A percentile compares a stretch with the other conserved stretches of the same genome.
Conservation (phyloP, 306 rosid species). For the Leucaena leucocephala region DNA sequence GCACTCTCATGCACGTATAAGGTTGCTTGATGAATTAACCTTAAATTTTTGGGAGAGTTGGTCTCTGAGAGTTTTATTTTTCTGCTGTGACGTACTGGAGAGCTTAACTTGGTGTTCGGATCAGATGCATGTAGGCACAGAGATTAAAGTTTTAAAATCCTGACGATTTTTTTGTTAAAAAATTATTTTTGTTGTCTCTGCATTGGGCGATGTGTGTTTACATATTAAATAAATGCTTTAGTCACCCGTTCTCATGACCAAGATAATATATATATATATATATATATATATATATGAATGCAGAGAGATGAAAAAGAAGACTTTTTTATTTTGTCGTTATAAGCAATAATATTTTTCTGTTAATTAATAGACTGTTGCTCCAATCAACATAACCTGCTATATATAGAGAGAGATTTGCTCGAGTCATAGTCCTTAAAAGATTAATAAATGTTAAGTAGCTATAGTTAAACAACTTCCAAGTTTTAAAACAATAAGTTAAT, state of each 20-base stretch:
- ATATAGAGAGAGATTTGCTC: no score
- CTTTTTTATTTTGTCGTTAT: constrained; percentile 17
- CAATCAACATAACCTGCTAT: background rate
- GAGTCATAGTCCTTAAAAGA: background rate
- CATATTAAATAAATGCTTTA: background rate
- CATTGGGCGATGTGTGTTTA: background rate
- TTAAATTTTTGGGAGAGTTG: background rate
- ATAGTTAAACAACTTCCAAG: background rate
- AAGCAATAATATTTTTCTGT: background rate
- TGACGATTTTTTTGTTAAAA: no score
- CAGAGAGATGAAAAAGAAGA: background rate
- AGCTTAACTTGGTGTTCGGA: background rate
- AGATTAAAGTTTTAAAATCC: no score
- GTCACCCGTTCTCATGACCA: background rate
- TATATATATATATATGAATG: background rate
- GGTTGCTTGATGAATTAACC: background rate
- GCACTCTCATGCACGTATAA: constrained; percentile 52
- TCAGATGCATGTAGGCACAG: no score
- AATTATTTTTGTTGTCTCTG: no score
- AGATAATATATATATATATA: background rate
- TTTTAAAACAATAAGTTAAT: background rate
- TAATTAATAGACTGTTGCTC: background rate
- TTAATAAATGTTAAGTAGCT: background rate
- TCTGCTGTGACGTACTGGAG: background rate
- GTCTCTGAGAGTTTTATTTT: background rate